Percentiles rank a stretch among this genome's conserved stretches.
phyloP scores from a whole-genome alignment of 306 rosid genomes.

The Morella rubra region DNA sequence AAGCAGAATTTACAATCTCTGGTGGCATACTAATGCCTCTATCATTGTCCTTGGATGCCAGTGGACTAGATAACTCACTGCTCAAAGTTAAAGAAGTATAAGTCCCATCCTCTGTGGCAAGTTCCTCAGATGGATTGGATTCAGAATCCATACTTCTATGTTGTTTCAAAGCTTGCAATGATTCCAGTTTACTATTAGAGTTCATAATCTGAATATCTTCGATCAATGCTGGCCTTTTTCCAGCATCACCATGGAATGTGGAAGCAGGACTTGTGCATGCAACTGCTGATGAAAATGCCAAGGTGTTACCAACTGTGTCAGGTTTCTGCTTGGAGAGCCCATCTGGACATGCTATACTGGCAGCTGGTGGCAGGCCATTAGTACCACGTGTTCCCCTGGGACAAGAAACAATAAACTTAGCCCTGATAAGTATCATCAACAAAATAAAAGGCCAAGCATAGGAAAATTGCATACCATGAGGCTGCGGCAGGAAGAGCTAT shows the following conservation, averaged over 20 bases:
- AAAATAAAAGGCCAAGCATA: conserved; percentile 8
- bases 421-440: conserved; percentile 16
- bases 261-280: conserved; percentile 40
- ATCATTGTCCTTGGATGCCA: conserved; percentile 37
- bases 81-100: conserved; percentile 36
- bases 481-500: conserved; percentile 62
- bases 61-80: conserved; percentile 42
- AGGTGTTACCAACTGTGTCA: conserved; percentile 44
- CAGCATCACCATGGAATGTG: conserved; percentile 39
- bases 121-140: conserved; percentile 36
- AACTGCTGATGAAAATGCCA: conserved; percentile 54
- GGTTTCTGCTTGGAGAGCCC: conserved; percentile 54
- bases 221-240: conserved; percentile 35
- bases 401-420: conserved; percentile 18
- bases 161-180: conserved; percentile 52
- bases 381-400: conserved; percentile 69
- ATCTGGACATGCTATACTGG: conserved; percentile 42
- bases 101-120: conserved; percentile 40
- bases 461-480: conserved; percentile 59
- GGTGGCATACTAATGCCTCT: conserved; percentile 33
- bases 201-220: conserved; percentile 42
- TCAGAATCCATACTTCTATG: conserved; percentile 39
- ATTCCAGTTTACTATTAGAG: conserved; percentile 40
- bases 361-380: conserved; percentile 44
- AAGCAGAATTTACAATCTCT: conserved; percentile 28